A percentile compares a stretch with the other conserved stretches of the same genome.
phyloP scores from a whole-genome alignment of 202 grass and related monocot species.

The Saccharum hybrid region DNA sequence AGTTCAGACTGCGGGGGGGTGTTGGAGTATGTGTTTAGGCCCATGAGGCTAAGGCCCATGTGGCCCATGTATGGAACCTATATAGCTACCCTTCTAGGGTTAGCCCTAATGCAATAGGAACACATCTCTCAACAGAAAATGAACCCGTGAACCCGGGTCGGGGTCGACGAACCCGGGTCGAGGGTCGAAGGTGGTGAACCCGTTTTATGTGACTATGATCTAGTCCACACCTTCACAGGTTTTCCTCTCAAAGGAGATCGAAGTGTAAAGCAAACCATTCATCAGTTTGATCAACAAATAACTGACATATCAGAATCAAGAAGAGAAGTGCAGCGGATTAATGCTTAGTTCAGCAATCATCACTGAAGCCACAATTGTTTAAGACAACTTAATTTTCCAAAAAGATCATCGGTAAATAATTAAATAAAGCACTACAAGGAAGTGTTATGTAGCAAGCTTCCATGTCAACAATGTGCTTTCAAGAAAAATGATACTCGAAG shows the following conservation, averaged over 20 bases:
- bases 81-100: too few species aligned
- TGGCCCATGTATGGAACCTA: too few species aligned
- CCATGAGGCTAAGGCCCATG: too few species aligned
- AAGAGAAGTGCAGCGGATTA: neutral
- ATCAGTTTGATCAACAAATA: neutral
- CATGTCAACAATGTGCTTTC: neutral
- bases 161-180: too few species aligned
- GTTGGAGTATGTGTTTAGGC: too few species aligned
- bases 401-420: neutral
- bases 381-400: neutral
- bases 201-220: too few species aligned
- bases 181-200: too few species aligned
- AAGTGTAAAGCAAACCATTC: slow-evolving; percentile 30
- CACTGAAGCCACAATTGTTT: slow-evolving; percentile 5
- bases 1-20: too few species aligned
- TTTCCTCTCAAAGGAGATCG: neutral
- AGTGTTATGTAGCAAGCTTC: slow-evolving; percentile 4
- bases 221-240: neutral
- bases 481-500: slow-evolving; percentile 1
- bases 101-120: too few species aligned
- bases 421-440: slow-evolving; percentile 9
- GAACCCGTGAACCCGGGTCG: too few species aligned
- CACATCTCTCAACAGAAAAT: too few species aligned
- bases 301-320: slow-evolving; percentile 17
- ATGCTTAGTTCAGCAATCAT: slow-evolving; percentile 24